Evolutionary conservation across 768 basidiomycete species (phyloP), one percentile per base, ranked within the genome.

Genomic region (Hericium coralloides): DNA sequence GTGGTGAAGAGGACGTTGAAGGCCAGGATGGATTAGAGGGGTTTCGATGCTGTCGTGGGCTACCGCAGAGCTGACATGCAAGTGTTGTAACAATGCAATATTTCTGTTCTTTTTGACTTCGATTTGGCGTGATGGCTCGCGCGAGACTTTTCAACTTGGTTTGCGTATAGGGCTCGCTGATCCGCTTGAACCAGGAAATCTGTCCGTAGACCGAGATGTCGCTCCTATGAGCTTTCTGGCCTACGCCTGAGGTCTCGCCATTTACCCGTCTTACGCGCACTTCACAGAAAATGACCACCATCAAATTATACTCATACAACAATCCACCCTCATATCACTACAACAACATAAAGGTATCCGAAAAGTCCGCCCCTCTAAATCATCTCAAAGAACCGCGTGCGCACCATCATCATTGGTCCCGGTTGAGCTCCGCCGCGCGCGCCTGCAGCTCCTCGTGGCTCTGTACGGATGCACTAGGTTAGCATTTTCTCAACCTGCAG

Each of bases 1-100:
- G 77, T 88, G 38, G 81, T 92, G 63, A 92, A 91, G 38, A 86
- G 95, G 63, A 91, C 86, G 58, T 72, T 98, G 70, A 92, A 92
- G 72, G 85, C 83, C 45, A 82, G 95, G 67, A 94, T 95, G 92
- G 95, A 98, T 70, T 98, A 74, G 76, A 48, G 37, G 20, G 57
- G 63, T 51, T 59, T 57, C 45, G 50, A 51, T 18, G 6, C 3
- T 38, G 31, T 56, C 43, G 43, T 45, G 43, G 26, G 31, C 31
- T 31, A 9, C 31, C 31, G 31, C 31, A 31, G 31, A 31, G 31
- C 31, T 31, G 31, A 31, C 31, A 31, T 31, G 31, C 31, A 31
- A 31, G 10, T 45, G 43, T 45, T 45, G 43, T 45, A 45, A 18
- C 15, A 45, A 45, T 45, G 43, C 43, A 45, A 45, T 45, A 4